Conservation (phyloP, 768 basidiomycete species). For the Suillus hirtellus region DNA sequence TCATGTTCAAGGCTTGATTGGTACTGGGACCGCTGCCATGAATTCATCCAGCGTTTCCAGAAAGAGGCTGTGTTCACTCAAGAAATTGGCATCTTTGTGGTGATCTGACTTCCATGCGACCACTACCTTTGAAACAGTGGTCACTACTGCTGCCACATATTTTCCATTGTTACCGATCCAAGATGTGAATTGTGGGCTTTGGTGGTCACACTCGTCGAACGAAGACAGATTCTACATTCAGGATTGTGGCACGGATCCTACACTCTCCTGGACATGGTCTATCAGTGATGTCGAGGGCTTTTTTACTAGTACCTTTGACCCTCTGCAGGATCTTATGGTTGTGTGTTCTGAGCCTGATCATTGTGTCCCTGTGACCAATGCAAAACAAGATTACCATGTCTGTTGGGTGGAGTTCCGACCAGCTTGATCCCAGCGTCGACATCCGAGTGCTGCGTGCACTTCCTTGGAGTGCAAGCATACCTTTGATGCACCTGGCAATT, state of each 20-base stretch:
- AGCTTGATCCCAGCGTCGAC: no score
- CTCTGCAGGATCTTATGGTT: background rate
- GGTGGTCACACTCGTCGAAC: background rate
- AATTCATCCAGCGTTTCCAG: background rate
- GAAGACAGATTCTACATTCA: background rate
- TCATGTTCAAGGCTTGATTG: background rate
- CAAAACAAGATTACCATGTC: no score
- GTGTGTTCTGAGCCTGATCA: no score
- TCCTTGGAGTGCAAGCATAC: no score
- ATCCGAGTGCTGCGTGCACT: no score
- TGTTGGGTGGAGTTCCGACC: no score
- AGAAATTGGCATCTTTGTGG: background rate
- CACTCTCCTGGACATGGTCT: background rate
- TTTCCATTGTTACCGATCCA: background rate
- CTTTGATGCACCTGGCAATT: no score
- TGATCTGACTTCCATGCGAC: background rate
- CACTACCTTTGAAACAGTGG: background rate
- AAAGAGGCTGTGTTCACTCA: background rate
- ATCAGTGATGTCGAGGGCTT: no score
- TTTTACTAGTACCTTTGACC: background rate
- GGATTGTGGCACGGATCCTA: background rate
- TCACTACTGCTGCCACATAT: background rate
- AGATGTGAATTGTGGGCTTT: background rate
- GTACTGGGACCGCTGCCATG: background rate
- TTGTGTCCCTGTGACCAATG: no score